Evolutionary conservation across 2,329 filamentous ascomycete genomes (phyloP).

Genomic region (Macrophomina tecta): DNA sequence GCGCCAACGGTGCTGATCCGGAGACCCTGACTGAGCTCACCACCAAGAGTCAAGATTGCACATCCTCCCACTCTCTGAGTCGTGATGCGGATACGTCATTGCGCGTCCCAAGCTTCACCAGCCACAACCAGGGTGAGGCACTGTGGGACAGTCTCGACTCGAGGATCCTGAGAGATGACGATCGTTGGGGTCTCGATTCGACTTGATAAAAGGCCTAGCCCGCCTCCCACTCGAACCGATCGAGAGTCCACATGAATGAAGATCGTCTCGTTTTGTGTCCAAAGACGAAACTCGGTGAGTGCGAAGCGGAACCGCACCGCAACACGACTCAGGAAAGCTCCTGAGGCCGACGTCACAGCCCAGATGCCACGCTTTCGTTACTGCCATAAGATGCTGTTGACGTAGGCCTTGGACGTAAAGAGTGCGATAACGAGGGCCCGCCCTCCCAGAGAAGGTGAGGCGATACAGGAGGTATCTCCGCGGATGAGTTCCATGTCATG

Average conservation of each 20-base stretch:
- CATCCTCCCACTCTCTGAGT: slow-evolving; percentile 17
- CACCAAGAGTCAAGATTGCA: neutral
- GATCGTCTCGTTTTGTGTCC: slow-evolving; percentile 4
- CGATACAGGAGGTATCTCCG: neutral
- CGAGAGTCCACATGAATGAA: neutral
- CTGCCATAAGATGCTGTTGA: neutral
- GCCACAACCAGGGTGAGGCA: neutral
- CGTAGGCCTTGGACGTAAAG: neutral
- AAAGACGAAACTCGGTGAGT: slow-evolving; percentile 2
- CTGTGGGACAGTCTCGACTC: slow-evolving; percentile 5
- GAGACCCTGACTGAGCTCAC: slow-evolving; percentile 1
- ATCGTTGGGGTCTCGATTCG: slow-evolving; percentile 14
- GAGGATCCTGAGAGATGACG: slow-evolving; percentile 4
- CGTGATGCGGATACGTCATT: slow-evolving; percentile 19
- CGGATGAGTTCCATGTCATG: neutral
- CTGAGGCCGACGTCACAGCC: slow-evolving; percentile 12
- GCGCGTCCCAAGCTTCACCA: slow-evolving; percentile 4
- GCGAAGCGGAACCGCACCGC: neutral
- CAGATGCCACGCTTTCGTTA: neutral
- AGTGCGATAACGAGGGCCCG: neutral
- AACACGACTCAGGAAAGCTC: slow-evolving; percentile 1
- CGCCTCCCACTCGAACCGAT: slow-evolving; percentile 8
- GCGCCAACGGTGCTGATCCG: slow-evolving; percentile 5
- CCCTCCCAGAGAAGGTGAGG: neutral
- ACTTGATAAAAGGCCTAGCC: neutral